Conservation (phyloP, 306 rosid genomes). For the Gastrolobium bilobum region DNA sequence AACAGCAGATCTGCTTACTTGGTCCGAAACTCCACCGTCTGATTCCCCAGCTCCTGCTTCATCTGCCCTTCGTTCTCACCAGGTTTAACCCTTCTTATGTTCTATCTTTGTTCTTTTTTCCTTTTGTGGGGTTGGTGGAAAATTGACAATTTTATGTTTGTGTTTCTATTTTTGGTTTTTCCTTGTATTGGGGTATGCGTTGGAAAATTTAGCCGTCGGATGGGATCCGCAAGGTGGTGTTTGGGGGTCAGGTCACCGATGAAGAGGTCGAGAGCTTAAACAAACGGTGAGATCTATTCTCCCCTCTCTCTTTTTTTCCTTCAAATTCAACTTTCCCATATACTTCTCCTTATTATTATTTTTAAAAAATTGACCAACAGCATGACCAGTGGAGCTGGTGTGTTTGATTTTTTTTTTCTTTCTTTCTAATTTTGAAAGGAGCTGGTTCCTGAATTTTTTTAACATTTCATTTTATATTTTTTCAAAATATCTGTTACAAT, state of each 20-base stretch:
- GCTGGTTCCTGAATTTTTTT: background rate
- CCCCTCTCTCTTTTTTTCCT: background rate
- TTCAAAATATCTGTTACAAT: background rate
- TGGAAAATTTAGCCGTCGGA: constrained; percentile 80
- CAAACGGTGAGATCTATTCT: constrained; percentile 93
- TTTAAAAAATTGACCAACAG: background rate
- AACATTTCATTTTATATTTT: no score
- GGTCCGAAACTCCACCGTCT: constrained; percentile 80
- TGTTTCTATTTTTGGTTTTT: background rate
- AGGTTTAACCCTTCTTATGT: constrained; percentile 51
- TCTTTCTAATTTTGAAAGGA: background rate
- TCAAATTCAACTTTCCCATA: background rate
- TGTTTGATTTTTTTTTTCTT: no score
- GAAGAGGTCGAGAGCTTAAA: constrained; percentile 90
- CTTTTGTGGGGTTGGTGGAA: background rate
- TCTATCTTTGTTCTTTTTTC: background rate
- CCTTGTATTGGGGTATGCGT: background rate
- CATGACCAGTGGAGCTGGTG: background rate
- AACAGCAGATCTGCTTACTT: constrained; percentile 98
- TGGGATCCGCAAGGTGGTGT: constrained; percentile 98
- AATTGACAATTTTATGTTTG: background rate
- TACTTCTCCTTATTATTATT: background rate
- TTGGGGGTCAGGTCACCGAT: constrained; percentile 98
- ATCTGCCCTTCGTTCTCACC: constrained; percentile 77
- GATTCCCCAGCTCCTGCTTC: constrained; percentile 75